phyloP scores from a whole-genome alignment of 495 filamentous ascomycete genomes.

The Hyaloscypha finlandica region DNA sequence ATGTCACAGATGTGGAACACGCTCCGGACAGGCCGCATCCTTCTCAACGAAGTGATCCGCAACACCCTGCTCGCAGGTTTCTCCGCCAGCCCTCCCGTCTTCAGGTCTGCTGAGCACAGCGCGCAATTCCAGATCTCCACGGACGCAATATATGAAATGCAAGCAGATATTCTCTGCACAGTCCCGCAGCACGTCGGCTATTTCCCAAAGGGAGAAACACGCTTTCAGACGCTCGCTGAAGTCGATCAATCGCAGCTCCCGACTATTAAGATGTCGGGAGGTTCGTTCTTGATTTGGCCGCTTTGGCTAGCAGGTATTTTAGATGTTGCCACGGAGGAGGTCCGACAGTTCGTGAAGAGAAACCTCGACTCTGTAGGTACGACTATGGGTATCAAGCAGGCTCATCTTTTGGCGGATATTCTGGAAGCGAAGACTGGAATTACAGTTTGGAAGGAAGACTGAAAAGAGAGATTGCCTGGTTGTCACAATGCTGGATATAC shows the following conservation, averaged over 20 bases:
- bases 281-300: slow-evolving; percentile 50
- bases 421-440: background rate
- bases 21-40: slow-evolving; percentile 60
- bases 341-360: slow-evolving; percentile 44
- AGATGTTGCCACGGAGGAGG: slow-evolving; percentile 36
- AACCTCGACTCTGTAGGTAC: slow-evolving; percentile 45
- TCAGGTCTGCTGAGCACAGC: slow-evolving; percentile 16
- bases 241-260: background rate
- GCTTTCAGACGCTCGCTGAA: background rate
- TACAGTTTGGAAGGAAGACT: background rate
- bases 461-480: no score
- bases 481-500: no score
- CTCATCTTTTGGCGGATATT: slow-evolving; percentile 13
- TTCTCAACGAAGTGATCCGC: slow-evolving; percentile 55
- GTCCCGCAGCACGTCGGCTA: slow-evolving; percentile 48
- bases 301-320: slow-evolving; percentile 45
- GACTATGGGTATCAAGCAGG: slow-evolving; percentile 39
- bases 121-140: slow-evolving; percentile 29
- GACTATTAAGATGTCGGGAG: slow-evolving; percentile 31
- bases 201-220: slow-evolving; percentile 1
- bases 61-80: slow-evolving; percentile 36
- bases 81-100: slow-evolving; percentile 21
- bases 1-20: slow-evolving; percentile 64
- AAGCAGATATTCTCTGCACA: slow-evolving; percentile 46
- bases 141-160: slow-evolving; percentile 36